phyloP scores from a whole-genome alignment of 345 rosid genomes.

The Populus davidiana region DNA sequence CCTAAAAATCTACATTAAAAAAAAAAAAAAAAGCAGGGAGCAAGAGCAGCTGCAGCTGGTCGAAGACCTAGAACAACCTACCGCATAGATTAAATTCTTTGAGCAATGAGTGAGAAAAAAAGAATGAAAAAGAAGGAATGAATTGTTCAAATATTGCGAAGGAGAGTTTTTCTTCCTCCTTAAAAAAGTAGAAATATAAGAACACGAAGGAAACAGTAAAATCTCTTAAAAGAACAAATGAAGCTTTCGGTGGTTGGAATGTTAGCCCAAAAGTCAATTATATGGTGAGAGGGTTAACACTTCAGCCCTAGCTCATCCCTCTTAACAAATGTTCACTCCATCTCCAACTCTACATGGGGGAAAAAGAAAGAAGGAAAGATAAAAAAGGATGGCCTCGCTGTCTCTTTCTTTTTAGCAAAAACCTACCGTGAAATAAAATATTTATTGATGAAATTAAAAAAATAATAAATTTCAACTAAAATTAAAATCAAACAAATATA shows the following conservation, averaged over 20 bases:
- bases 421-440: too few relatives aligned
- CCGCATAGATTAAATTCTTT: neutral
- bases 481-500: too few relatives aligned
- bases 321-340: neutral
- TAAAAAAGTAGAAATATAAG: neutral
- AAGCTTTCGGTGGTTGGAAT: slow-evolving; percentile 13
- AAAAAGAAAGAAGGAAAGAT: too few relatives aligned
- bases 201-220: neutral
- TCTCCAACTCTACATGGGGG: neutral
- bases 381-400: neutral
- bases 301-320: neutral
- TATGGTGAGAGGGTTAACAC: slow-evolving; percentile 9
- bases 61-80: neutral
- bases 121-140: neutral
- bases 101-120: neutral
- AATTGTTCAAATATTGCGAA: neutral
- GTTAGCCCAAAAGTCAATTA: slow-evolving; percentile 26
- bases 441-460: too few relatives aligned
- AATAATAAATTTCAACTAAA: too few relatives aligned
- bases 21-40: neutral
- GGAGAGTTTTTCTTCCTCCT: neutral
- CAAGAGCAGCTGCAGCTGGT: too few relatives aligned
- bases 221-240: neutral
- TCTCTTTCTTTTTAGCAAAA: neutral
- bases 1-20: too few relatives aligned